Evolutionary conservation across 345 rosid genomes (phyloP), one percentile per base, ranked within the genome.

Genomic region (Eucalyptus sp.): DNA sequence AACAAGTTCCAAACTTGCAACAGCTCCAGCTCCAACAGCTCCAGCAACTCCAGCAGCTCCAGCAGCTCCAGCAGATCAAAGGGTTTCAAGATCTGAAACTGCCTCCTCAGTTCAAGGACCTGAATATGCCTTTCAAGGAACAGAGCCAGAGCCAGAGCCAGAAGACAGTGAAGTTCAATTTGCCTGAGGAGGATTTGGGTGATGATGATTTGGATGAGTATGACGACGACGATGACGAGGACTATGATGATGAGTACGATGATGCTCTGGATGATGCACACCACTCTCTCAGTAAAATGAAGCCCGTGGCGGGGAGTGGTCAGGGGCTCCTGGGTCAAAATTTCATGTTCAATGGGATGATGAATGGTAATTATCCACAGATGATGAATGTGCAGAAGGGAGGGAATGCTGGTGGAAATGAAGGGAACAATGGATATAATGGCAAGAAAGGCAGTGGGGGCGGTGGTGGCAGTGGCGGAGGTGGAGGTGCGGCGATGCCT

Each of bases 31-130:
- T 95, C 22, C 96, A 94, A 86, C 96, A 94, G 79, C 88, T 93
- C 13, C 96, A 95, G 46, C 97, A 96, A 51, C 93, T 52, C 3
- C 56, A 54, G 27, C 60, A 56, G 60, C 60, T 56, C 62, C 95
- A 95, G 33, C 97, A 95, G 62, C 92, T 95, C 25, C 97, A 94
- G n/a, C 97, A 95, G 89, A 90, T 93, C 92, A 96, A 94, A 89
- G 95, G 93, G 52, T 86, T 96, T 5, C 96, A 94, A 92, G 97
- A 97, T 92, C 89, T 94, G 96, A 95, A 94, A 91, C 90, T 94
- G 49, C 86, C 91, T 31, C 87, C 91, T 52, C 93, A 94, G 71
- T 93, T 94, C 33, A 96, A 95, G 90, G 96, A 91, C 87, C 85
- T 95, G 84, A 96, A 95, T 84, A 20, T n/a, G 56, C 87, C 46